phyloP scores from a whole-genome alignment of 164 flowering plant genomes.

The Macadamia integrifolia region DNA sequence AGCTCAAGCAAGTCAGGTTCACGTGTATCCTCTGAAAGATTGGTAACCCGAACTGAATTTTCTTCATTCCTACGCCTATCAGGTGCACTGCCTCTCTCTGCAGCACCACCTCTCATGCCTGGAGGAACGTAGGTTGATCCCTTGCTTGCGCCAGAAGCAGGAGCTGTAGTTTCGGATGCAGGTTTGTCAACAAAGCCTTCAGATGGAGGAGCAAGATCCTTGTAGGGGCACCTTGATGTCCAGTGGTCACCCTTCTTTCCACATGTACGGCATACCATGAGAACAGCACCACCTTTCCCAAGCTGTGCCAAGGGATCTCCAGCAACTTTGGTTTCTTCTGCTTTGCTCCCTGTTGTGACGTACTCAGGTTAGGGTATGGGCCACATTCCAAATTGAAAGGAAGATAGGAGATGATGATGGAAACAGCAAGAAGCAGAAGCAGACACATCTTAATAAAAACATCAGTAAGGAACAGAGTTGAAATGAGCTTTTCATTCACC shows the following conservation, averaged over 20 bases:
- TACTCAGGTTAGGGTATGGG: background rate
- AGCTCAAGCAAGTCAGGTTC: conserved; percentile 46
- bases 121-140: background rate
- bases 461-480: too few relatives aligned
- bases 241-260: conserved; percentile 6
- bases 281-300: conserved; percentile 7
- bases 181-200: conserved; percentile 3
- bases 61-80: conserved; percentile 40
- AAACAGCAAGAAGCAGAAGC: too few relatives aligned
- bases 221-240: conserved; percentile 4
- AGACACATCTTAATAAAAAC: too few relatives aligned
- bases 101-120: conserved; percentile 11
- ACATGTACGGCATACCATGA: conserved; percentile 4
- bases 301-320: conserved; percentile 2
- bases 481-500: too few relatives aligned
- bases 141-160: background rate
- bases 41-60: conserved; percentile 49
- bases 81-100: conserved; percentile 17
- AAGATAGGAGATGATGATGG: background rate
- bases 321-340: conserved; percentile 1
- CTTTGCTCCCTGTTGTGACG: conserved; percentile 1
- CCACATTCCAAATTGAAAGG: background rate
- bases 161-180: background rate
- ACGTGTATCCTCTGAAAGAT: conserved; percentile 18
- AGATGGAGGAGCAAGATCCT: background rate